Evolutionary conservation across 148 eudicot species (phyloP).

Genomic region (Suaeda aralocaspica): DNA sequence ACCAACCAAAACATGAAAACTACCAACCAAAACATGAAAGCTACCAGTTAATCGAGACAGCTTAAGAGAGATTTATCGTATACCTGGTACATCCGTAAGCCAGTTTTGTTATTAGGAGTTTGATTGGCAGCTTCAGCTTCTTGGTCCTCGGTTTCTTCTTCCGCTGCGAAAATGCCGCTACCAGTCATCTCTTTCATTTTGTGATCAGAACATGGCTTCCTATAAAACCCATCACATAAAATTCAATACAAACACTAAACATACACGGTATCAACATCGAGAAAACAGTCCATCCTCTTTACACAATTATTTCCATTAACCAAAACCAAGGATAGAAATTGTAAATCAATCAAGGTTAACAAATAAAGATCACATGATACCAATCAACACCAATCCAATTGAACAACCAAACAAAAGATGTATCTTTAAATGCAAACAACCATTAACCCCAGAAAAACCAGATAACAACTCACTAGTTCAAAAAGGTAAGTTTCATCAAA

Average conservation of each 20-base stretch:
- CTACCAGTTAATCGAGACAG: neutral
- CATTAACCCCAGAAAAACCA: too few species aligned
- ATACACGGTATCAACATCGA: neutral
- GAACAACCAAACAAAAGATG: too few species aligned
- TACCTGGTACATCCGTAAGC: slow-evolving; percentile 85
- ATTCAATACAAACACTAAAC: neutral
- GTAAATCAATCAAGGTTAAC: too few species aligned
- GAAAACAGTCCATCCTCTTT: too few species aligned
- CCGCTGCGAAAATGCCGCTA: slow-evolving; percentile 66
- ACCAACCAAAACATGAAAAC: neutral
- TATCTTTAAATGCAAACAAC: too few species aligned
- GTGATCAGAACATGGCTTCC: slow-evolving; percentile 86
- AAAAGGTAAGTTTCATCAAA: too few species aligned
- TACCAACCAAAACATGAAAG: neutral
- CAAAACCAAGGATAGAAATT: too few species aligned
- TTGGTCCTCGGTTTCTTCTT: slow-evolving; percentile 39
- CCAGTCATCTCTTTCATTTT: slow-evolving; percentile 89
- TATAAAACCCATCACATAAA: slow-evolving; percentile 26
- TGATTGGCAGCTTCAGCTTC: slow-evolving; percentile 47
- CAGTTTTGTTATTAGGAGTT: slow-evolving; percentile 51
- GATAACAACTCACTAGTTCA: too few species aligned
- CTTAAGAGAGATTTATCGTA: neutral
- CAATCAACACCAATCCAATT: too few species aligned
- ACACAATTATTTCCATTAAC: too few species aligned
- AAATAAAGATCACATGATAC: too few species aligned